These are phyloP conservation scores for Hypomontagnella monticulosa DNA, from an alignment of 495 filamentous ascomycete species.

Conservation along the genomic window DNA sequence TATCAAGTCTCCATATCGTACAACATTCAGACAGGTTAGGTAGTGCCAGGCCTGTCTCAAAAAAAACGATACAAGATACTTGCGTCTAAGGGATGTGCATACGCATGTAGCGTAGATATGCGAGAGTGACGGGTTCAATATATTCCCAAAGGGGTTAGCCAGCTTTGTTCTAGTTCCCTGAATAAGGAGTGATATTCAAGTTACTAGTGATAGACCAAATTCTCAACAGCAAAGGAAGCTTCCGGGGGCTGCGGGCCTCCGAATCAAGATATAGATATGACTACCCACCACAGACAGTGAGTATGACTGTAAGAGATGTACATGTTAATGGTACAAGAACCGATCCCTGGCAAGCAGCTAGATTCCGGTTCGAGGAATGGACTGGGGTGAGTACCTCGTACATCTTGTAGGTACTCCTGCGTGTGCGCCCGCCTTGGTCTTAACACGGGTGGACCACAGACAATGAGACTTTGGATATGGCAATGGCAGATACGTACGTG, in stretches of 20 bases:
- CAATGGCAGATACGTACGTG: conserved; percentile 17
- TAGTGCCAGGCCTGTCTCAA: conserved; percentile 13
- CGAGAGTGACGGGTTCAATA: conserved; percentile 10
- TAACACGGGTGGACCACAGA: conserved; percentile 26
- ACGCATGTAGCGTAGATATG: background rate
- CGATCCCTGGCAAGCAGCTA: conserved; percentile 12
- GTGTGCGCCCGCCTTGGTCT: conserved; percentile 13
- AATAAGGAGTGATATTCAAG: background rate
- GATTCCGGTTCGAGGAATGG: conserved; percentile 24
- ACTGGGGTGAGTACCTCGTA: conserved; percentile 26
- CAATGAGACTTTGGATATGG: conserved; percentile 33
- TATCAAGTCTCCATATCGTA: conserved; percentile 1
- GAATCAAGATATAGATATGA: conserved; percentile 10
- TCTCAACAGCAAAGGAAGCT: conserved; percentile 3
- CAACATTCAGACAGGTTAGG: background rate
- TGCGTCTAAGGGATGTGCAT: conserved; percentile 5
- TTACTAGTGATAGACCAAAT: background rate
- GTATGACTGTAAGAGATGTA: background rate
- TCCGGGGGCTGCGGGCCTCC: conserved; percentile 5
- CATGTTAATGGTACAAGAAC: conserved; percentile 18
- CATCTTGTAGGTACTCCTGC: conserved; percentile 18
- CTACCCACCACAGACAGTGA: background rate
- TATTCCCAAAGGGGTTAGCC: conserved; percentile 11
- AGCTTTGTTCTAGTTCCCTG: background rate
- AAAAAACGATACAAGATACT: conserved; percentile 1